A percentile compares a stretch with the other conserved stretches of the same genome.
Conservation (phyloP, 2,329 filamentous ascomycete genomes). For the Diaporthe humulicola region DNA sequence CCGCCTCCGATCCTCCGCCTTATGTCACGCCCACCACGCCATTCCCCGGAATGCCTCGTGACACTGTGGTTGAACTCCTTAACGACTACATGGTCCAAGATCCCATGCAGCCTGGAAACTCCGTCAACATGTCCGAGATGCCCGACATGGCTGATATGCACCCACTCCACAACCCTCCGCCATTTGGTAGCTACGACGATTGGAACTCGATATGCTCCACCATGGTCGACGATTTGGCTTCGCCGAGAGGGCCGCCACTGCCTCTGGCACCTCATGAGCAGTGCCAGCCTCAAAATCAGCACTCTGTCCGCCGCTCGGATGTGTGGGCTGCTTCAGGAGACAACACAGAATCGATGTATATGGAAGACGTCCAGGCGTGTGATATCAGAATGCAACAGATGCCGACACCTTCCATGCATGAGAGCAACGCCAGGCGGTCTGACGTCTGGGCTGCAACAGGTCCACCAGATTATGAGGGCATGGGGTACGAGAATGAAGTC, state of each 20-base stretch:
- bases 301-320: slow-evolving; percentile 31
- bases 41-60: slow-evolving; percentile 30
- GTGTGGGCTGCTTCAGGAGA: slow-evolving; percentile 36
- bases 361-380: slow-evolving; percentile 38
- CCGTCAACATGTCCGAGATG: slow-evolving; percentile 25
- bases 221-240: slow-evolving; percentile 38
- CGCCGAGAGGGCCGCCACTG: slow-evolving; percentile 33
- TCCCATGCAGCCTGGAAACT: slow-evolving; percentile 27
- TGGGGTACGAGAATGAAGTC: slow-evolving; percentile 39
- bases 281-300: slow-evolving; percentile 25
- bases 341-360: slow-evolving; percentile 35
- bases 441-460: slow-evolving; percentile 36
- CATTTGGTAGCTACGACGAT: slow-evolving; percentile 36
- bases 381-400: slow-evolving; percentile 27
- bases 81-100: slow-evolving; percentile 36
- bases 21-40: slow-evolving; percentile 33
- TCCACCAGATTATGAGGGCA: slow-evolving; percentile 36
- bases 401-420: slow-evolving; percentile 24
- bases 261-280: slow-evolving; percentile 37
- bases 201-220: slow-evolving; percentile 39
- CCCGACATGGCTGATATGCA: slow-evolving; percentile 17
- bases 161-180: slow-evolving; percentile 28
- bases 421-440: slow-evolving; percentile 14
- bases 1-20: slow-evolving; percentile 33
- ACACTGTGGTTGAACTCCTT: slow-evolving; percentile 39